phyloP scores from a whole-genome alignment of 2,329 filamentous ascomycete genomes.

The Trichoderma simmonsii region DNA sequence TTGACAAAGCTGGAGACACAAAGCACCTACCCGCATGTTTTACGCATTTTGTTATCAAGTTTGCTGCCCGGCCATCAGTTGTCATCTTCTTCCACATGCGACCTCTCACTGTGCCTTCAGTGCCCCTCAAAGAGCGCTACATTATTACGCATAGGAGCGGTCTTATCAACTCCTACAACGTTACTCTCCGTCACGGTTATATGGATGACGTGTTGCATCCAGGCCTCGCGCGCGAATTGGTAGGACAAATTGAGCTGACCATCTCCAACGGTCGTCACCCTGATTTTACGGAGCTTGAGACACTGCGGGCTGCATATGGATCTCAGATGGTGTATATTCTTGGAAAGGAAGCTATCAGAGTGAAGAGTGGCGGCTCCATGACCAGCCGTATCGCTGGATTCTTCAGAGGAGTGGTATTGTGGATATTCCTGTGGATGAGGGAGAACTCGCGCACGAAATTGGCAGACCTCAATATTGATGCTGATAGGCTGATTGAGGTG shows the following conservation, averaged over 20 bases:
- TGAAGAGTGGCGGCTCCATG: conserved; percentile 40
- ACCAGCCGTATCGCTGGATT: conserved; percentile 29
- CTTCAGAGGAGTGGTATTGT: conserved; percentile 46
- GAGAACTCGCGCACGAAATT: conserved; percentile 66
- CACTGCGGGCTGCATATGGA: conserved; percentile 42
- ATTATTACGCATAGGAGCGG: conserved; percentile 40
- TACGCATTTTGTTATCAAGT: conserved; percentile 69
- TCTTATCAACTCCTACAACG: conserved; percentile 63
- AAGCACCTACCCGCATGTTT: conserved; percentile 60
- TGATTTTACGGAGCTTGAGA: conserved; percentile 40
- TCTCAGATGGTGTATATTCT: conserved; percentile 54
- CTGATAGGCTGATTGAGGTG: conserved; percentile 63
- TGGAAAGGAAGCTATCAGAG: conserved; percentile 59
- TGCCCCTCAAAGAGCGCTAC: conserved; percentile 48
- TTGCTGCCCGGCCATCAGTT: conserved; percentile 63
- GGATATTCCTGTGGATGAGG: conserved; percentile 60
- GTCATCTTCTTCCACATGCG: conserved; percentile 74
- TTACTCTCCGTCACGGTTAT: conserved; percentile 69
- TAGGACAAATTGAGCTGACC: conserved; percentile 58
- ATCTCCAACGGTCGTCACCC: conserved; percentile 37
- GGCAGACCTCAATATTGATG: conserved; percentile 49
- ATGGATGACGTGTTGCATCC: conserved; percentile 67
- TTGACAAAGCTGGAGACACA: conserved; percentile 69
- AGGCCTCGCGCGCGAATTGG: conserved; percentile 54
- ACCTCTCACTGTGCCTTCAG: conserved; percentile 56